Percentiles rank a stretch among this genome's conserved stretches.
phyloP scores from a whole-genome alignment of 2,329 filamentous ascomycete genomes.

The Aplosporella prunicola region DNA sequence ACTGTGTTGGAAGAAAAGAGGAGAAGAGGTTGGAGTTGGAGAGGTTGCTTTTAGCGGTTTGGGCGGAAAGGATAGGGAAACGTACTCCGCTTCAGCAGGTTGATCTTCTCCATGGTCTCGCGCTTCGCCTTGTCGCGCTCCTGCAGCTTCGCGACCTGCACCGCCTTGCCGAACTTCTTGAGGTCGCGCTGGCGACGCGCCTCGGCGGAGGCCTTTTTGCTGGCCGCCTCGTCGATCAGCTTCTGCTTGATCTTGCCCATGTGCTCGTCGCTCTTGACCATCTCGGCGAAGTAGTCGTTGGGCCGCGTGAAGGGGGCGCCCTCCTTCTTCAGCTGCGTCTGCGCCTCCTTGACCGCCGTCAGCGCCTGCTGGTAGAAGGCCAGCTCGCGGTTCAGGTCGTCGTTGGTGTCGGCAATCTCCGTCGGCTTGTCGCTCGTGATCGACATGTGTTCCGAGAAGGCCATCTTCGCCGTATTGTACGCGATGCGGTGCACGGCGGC shows the following conservation, averaged over 20 bases:
- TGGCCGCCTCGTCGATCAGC: constrained; percentile 80
- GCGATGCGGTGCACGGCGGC: constrained; percentile 71
- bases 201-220: constrained; percentile 86
- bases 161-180: constrained; percentile 99
- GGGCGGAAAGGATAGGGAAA: constrained; percentile 16
- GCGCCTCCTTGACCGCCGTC: constrained; percentile 64
- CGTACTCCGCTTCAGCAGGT: constrained; percentile 88
- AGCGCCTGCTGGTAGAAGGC: constrained; percentile 88
- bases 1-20: not conserved
- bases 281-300: constrained; percentile 95
- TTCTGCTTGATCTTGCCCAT: constrained; percentile 96
- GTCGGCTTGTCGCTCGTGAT: constrained; percentile 60
- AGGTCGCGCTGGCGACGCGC: constrained; percentile 86
- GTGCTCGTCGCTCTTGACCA: constrained; percentile 94
- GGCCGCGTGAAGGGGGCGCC: constrained; percentile 79
- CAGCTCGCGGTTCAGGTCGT: constrained; percentile 85
- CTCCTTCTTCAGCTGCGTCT: constrained; percentile 68
- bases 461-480: constrained; percentile 57
- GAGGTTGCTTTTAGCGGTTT: not conserved
- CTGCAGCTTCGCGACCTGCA: constrained; percentile 91
- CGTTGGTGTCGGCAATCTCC: constrained; percentile 71
- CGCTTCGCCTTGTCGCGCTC: constrained; percentile 88
- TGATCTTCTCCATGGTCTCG: constrained; percentile 92
- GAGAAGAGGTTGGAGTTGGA: not conserved
- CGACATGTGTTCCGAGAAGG: constrained; percentile 77